Percentiles rank a stretch among this genome's conserved stretches.
These are phyloP conservation scores for Iris macrosiphon DNA, from an alignment of 106 monocot genomes.

Conservation along the genomic window DNA sequence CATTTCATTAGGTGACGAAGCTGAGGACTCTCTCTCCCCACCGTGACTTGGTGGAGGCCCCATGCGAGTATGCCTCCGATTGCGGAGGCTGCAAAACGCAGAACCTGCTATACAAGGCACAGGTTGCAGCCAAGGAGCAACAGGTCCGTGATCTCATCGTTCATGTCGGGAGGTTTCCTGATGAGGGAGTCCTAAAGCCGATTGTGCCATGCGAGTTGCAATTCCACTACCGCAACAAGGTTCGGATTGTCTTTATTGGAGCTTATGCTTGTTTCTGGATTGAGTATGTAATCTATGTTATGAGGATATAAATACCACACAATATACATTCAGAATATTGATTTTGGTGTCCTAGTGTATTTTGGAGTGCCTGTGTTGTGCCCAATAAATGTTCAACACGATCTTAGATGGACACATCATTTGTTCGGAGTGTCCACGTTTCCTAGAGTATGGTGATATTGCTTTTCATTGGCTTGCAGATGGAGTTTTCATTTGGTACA, in stretches of 20 bases:
- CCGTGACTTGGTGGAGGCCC: slow-evolving; percentile 56
- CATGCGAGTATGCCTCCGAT: slow-evolving; percentile 59
- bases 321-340: no score
- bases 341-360: no score
- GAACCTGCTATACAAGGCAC: slow-evolving; percentile 71
- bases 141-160: slow-evolving; percentile 73
- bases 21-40: slow-evolving; percentile 75
- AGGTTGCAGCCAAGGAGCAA: slow-evolving; percentile 69
- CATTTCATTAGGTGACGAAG: slow-evolving; percentile 90
- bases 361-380: no score
- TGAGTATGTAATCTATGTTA: not conserved
- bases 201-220: slow-evolving; percentile 72
- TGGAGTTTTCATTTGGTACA: slow-evolving; percentile 96
- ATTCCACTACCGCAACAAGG: slow-evolving; percentile 91
- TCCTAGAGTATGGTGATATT: no score
- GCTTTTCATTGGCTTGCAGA: slow-evolving; percentile 27
- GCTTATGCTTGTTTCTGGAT: no score
- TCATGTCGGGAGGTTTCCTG: slow-evolving; percentile 74
- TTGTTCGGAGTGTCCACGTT: no score
- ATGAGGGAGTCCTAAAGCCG: slow-evolving; percentile 37
- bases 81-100: slow-evolving; percentile 97
- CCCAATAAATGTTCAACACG: no score
- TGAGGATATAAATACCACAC: no score
- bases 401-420: no score
- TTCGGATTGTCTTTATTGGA: slow-evolving; percentile 5